Conservation (phyloP, 2,329 filamentous ascomycete species). For the Paecilomyces niveus region DNA sequence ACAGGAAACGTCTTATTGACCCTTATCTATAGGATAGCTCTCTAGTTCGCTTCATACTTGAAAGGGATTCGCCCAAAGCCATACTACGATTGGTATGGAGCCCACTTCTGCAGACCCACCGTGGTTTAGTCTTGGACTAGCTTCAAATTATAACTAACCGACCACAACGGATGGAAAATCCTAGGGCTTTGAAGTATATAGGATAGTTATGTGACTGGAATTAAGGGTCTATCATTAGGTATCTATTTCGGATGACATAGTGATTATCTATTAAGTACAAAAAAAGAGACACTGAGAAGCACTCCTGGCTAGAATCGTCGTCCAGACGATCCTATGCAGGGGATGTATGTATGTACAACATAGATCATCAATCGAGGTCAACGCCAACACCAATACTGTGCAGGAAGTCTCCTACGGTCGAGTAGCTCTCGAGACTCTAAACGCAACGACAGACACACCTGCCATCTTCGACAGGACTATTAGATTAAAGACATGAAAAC, state of each 20-base stretch:
- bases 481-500: background rate
- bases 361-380: background rate
- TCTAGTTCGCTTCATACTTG: no score
- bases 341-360: background rate
- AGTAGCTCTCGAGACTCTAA: background rate
- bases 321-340: background rate
- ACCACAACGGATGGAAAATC: background rate
- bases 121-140: background rate
- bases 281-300: background rate
- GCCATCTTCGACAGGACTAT: background rate
- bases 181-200: background rate
- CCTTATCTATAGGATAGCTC: background rate
- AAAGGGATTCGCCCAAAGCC: background rate
- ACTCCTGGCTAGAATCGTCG: background rate
- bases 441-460: background rate
- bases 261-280: background rate
- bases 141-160: background rate
- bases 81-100: background rate
- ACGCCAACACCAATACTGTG: background rate
- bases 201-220: background rate
- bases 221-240: background rate
- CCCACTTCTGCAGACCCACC: background rate
- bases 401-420: background rate
- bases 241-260: background rate
- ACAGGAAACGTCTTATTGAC: background rate